These are phyloP conservation scores for Cercospora berteroae DNA, from an alignment of 2,329 filamentous ascomycete species.

Conservation along the genomic window DNA sequence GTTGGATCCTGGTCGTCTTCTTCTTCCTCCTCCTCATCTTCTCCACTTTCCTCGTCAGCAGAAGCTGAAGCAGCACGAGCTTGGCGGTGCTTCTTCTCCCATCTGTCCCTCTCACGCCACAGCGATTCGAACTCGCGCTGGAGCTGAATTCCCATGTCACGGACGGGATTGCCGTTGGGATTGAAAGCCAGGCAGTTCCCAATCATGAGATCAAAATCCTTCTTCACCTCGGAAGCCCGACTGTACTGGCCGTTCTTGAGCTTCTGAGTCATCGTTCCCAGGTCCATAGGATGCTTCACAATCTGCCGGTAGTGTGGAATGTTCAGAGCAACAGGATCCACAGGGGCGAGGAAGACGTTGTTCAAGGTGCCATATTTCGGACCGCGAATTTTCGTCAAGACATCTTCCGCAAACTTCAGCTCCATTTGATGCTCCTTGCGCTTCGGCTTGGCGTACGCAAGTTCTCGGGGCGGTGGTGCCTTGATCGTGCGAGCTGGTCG, in stretches of 20 bases:
- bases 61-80: constrained; percentile 64
- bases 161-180: constrained; percentile 70
- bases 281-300: constrained; percentile 96
- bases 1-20: constrained; percentile 46
- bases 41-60: constrained; percentile 69
- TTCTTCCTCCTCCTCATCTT: constrained; percentile 61
- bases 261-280: constrained; percentile 76
- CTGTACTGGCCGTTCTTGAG: constrained; percentile 75
- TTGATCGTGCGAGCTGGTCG: constrained; percentile 93
- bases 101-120: constrained; percentile 76
- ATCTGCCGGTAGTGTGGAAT: constrained; percentile 91
- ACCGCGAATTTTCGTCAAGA: constrained; percentile 74
- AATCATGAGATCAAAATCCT: constrained; percentile 78
- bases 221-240: constrained; percentile 79
- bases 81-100: constrained; percentile 73
- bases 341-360: constrained; percentile 74
- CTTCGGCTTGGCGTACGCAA: constrained; percentile 88
- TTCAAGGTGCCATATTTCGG: constrained; percentile 67
- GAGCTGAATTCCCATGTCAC: constrained; percentile 67
- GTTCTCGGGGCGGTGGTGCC: constrained; percentile 82
- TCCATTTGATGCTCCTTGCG: constrained; percentile 87
- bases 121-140: constrained; percentile 72
- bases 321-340: constrained; percentile 89
- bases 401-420: constrained; percentile 82
- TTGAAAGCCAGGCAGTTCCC: constrained; percentile 94